phyloP scores from a whole-genome alignment of 345 rosid genomes.

The Schrenkiella parvula region DNA sequence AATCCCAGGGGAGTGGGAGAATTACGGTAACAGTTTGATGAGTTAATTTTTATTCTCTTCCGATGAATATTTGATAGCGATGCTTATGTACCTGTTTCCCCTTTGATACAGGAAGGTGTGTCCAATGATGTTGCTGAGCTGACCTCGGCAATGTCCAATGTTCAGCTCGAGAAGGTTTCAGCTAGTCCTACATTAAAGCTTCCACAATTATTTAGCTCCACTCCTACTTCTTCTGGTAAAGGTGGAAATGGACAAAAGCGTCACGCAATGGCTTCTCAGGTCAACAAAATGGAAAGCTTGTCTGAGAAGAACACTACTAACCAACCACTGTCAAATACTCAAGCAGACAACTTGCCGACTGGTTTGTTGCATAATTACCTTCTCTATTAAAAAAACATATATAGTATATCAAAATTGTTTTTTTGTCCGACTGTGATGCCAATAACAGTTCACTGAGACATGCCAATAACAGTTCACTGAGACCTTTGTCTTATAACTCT shows the following conservation, averaged over 20 bases:
- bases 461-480: not conserved
- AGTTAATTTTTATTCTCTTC: not conserved
- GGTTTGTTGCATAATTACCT: slow-evolving; percentile 45
- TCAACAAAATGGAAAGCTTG: slow-evolving; percentile 54
- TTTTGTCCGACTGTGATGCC: not conserved
- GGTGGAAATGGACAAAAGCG: slow-evolving; percentile 74
- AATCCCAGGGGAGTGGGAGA: slow-evolving; percentile 76
- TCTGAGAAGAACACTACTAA: slow-evolving; percentile 55
- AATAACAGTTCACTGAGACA: not conserved
- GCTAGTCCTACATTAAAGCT: slow-evolving; percentile 77
- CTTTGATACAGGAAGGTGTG: slow-evolving; percentile 58
- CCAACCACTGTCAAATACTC: slow-evolving; percentile 48
- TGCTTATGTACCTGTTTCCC: not conserved
- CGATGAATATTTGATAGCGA: not conserved
- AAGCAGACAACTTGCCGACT: slow-evolving; percentile 47
- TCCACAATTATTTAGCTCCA: slow-evolving; percentile 86
- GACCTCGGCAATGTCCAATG: slow-evolving; percentile 60
- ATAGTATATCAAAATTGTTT: not conserved
- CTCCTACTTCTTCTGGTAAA: slow-evolving; percentile 89
- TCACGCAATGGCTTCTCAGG: slow-evolving; percentile 49
- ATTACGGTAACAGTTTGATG: slow-evolving; percentile 45
- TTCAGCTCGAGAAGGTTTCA: slow-evolving; percentile 79
- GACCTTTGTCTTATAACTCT: slow-evolving; percentile 1
- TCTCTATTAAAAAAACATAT: not conserved
- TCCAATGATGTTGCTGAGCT: slow-evolving; percentile 66